A percentile compares a stretch with the other conserved stretches of the same genome.
phyloP scores from a whole-genome alignment of 495 filamentous ascomycete species.

The Xylaria cubensis region DNA sequence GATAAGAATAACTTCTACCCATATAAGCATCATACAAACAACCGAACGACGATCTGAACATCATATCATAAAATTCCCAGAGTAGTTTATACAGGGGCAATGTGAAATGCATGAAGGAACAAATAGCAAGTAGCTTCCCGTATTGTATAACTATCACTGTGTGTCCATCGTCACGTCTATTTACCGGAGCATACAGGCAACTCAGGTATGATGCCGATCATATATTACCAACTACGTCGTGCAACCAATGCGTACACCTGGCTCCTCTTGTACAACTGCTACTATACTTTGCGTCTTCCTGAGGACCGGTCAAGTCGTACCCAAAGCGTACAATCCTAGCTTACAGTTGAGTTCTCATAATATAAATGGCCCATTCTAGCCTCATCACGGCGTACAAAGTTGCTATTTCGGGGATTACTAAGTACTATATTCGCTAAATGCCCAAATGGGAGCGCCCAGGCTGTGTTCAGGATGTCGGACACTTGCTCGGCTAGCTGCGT shows the following conservation, averaged over 20 bases:
- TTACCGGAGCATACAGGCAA: too few species aligned
- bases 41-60: too few species aligned
- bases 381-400: neutral
- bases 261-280: neutral
- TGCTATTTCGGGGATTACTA: conserved; percentile 15
- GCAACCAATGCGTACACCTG: neutral
- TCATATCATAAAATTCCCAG: too few species aligned
- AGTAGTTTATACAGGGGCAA: too few species aligned
- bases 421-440: neutral
- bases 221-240: neutral
- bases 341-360: neutral
- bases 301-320: neutral
- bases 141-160: neutral
- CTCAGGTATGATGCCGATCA: neutral
- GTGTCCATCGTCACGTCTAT: neutral
- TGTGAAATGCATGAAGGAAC: neutral
- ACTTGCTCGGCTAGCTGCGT: conserved; percentile 14
- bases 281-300: neutral
- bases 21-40: too few species aligned
- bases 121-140: conserved; percentile 9
- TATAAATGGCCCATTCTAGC: neutral
- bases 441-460: neutral
- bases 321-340: neutral
- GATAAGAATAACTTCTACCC: neutral
- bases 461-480: neutral